phyloP scores from a whole-genome alignment of 2,329 filamentous ascomycete genomes.

The Nothomitra cinnamomea region DNA sequence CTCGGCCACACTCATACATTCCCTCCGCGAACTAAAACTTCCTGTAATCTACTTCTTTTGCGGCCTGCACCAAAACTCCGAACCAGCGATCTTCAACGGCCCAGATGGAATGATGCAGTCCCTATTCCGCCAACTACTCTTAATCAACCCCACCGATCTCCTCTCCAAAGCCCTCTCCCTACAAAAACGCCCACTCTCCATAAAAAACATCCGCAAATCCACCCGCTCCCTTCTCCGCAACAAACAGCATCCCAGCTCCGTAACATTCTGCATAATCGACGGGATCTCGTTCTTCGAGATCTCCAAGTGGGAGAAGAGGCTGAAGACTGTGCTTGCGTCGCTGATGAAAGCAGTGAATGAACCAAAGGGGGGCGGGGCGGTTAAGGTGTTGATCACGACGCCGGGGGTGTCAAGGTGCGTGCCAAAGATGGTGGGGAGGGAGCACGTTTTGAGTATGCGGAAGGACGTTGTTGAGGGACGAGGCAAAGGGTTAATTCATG shows the following conservation, averaged over 20 bases:
- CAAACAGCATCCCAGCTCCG: neutral
- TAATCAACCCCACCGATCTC: neutral
- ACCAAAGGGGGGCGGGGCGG: neutral
- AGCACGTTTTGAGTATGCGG: neutral
- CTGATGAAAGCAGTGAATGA: neutral
- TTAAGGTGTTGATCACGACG: neutral
- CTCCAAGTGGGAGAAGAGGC: neutral
- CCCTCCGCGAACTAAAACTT: neutral
- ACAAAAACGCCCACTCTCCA: neutral
- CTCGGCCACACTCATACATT: neutral
- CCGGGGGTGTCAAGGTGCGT: neutral
- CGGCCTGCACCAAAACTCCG: neutral
- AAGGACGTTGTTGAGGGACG: neutral
- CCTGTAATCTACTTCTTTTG: neutral
- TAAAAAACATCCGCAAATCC: neutral
- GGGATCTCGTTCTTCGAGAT: slow-evolving; percentile 1
- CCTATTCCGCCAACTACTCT: neutral
- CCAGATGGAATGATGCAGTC: neutral
- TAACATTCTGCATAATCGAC: neutral
- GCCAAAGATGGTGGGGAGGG: neutral
- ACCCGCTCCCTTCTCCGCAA: neutral
- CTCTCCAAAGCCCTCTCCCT: neutral
- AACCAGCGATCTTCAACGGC: neutral
- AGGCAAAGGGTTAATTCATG: neutral
- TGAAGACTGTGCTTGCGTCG: neutral